Conservation (phyloP, 768 basidiomycete species). For the Phaeotremella skinneri region DNA sequence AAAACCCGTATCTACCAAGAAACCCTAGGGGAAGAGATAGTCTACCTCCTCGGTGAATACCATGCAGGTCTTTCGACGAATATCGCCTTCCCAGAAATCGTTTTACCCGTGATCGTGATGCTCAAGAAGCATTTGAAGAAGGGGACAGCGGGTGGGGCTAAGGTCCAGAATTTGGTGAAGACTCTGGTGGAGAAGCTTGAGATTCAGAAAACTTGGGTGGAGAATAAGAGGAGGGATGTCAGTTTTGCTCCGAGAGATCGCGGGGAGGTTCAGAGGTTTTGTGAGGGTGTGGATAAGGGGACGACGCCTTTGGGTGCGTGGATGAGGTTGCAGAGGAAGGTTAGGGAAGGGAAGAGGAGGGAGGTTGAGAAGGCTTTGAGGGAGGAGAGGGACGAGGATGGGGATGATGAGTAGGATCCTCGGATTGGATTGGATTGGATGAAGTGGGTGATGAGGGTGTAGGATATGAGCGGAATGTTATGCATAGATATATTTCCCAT, state of each 20-base stretch:
- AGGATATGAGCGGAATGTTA: constrained; percentile 5
- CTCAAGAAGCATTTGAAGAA: constrained; percentile 73
- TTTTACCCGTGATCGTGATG: constrained; percentile 70
- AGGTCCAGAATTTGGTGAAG: constrained; percentile 60
- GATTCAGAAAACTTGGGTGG: constrained; percentile 75
- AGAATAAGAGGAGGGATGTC: constrained; percentile 66
- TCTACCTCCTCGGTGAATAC: constrained; percentile 74
- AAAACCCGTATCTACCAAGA: constrained; percentile 84
- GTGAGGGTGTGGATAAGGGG: constrained; percentile 58
- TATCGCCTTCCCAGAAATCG: constrained; percentile 90
- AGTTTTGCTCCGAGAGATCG: constrained; percentile 72
- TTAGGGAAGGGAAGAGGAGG: constrained; percentile 59
- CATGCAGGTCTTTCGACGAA: constrained; percentile 72
- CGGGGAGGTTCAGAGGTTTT: constrained; percentile 65
- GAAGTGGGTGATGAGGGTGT: neutral
- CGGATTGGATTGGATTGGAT: neutral
- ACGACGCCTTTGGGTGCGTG: constrained; percentile 79
- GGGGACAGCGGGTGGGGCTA: constrained; percentile 42
- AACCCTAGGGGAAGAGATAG: constrained; percentile 74
- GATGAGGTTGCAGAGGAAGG: constrained; percentile 74
- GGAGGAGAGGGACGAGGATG: constrained; percentile 31
- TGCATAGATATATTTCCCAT: constrained; percentile 5
- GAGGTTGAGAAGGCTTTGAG: constrained; percentile 51
- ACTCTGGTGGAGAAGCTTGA: constrained; percentile 81
- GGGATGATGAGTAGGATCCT: constrained; percentile 10